Conservation (phyloP, 305 asterid genomes). For the Fraxinus sp. region DNA sequence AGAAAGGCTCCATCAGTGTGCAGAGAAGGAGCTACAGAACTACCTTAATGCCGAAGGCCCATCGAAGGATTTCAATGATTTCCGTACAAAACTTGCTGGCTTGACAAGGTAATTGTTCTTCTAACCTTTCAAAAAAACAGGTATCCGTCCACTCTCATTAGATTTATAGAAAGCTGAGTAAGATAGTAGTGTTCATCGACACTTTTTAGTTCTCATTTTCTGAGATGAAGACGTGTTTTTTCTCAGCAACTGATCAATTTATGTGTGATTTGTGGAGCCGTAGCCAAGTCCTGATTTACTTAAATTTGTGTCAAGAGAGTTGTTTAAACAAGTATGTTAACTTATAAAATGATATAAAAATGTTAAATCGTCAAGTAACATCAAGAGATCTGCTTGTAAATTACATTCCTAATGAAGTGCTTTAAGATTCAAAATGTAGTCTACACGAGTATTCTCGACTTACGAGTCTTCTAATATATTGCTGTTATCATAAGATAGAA, state of each 20-base stretch:
- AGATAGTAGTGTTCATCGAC: conserved; percentile 7
- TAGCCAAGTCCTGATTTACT: background rate
- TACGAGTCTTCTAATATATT: background rate
- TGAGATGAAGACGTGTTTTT: background rate
- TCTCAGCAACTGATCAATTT: background rate
- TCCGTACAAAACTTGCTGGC: conserved; percentile 12
- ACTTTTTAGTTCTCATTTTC: background rate
- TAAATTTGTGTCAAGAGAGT: background rate
- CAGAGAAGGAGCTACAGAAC: conserved; percentile 34
- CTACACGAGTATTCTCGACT: background rate
- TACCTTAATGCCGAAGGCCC: background rate
- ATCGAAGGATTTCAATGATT: conserved; percentile 22
- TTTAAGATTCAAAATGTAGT: background rate
- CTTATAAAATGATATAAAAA: background rate
- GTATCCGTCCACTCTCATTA: background rate
- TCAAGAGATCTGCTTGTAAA: background rate
- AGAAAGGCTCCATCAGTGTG: conserved; percentile 42
- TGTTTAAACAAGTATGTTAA: background rate
- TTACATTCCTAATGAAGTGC: background rate
- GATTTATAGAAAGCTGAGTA: background rate
- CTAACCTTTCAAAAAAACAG: background rate
- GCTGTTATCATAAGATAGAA: background rate
- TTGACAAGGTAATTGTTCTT: conserved; percentile 45
- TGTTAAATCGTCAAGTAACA: background rate
- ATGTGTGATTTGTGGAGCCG: background rate